Percentiles rank a stretch among this genome's conserved stretches.
These are phyloP conservation scores for Schwanniomyces yamadae DNA, from an alignment of 805 yeast genomes.

Conservation along the genomic window DNA sequence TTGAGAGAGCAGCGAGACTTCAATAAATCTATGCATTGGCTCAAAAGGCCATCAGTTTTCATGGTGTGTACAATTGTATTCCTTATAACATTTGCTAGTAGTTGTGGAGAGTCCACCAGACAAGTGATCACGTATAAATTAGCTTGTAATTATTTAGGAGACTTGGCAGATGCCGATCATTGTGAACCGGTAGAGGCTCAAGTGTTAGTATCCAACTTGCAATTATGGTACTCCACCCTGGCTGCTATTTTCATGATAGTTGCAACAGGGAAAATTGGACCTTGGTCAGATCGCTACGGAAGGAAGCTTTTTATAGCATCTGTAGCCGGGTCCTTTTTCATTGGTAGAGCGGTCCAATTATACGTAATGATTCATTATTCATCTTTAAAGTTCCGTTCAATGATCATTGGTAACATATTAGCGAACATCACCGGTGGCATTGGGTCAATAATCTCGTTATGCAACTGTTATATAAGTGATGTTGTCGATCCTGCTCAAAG, in stretches of 20 bases:
- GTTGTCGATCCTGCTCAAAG: conserved; percentile 63
- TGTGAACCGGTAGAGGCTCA: conserved; percentile 38
- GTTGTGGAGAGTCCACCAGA: conserved; percentile 42
- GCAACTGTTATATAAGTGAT: conserved; percentile 73
- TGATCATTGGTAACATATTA: conserved; percentile 45
- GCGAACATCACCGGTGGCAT: conserved; percentile 64
- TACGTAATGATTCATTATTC: conserved; percentile 23
- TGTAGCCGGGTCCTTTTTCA: conserved; percentile 15
- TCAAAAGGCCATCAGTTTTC: conserved; percentile 54
- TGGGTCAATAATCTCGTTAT: conserved; percentile 52
- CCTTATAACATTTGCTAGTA: conserved; percentile 40
- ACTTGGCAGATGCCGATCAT: conserved; percentile 5
- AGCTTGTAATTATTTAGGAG: conserved; percentile 24
- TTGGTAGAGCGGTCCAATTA: conserved; percentile 23
- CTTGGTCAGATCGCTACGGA: conserved; percentile 40
- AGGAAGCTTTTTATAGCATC: conserved; percentile 27
- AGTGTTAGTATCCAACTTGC: conserved; percentile 46
- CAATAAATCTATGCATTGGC: conserved; percentile 50
- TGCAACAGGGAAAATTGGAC: conserved; percentile 52
- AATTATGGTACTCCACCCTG: conserved; percentile 42
- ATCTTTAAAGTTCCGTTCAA: conserved; percentile 30
- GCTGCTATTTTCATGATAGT: conserved; percentile 47
- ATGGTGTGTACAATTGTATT: conserved; percentile 46
- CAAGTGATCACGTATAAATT: conserved; percentile 31
- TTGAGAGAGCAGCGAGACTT: conserved; percentile 47